These are phyloP conservation scores for Daedaleopsis nitida DNA, from an alignment of 768 basidiomycete species.

Conservation along the genomic window DNA sequence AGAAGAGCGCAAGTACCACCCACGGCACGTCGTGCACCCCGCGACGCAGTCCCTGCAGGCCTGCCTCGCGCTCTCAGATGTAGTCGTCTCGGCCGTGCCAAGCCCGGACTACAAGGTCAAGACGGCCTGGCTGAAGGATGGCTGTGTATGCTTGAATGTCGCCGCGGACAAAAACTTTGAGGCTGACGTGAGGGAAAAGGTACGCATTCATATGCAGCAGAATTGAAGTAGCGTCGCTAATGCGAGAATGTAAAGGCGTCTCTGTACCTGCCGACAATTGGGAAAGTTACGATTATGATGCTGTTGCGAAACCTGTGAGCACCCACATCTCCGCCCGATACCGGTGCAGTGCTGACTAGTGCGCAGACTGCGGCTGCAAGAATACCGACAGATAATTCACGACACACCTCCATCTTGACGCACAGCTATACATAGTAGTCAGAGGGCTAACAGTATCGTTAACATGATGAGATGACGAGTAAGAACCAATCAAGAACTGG, in stretches of 20 bases:
- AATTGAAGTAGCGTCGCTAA: no score
- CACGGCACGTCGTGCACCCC: conserved; percentile 81
- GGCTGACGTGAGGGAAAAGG: conserved; percentile 89
- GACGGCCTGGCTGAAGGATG: conserved; percentile 89
- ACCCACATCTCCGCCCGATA: no score
- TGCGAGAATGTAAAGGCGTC: conserved; percentile 61
- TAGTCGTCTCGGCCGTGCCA: conserved; percentile 94
- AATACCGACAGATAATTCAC: conserved; percentile 42
- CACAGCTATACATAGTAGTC: no score
- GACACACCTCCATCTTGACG: conserved; percentile 10
- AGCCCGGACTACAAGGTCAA: conserved; percentile 82
- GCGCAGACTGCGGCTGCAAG: conserved; percentile 55
- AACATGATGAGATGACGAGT: no score
- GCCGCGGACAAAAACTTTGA: conserved; percentile 97
- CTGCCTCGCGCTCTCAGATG: conserved; percentile 84
- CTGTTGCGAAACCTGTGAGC: conserved; percentile 92
- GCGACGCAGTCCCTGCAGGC: conserved; percentile 69
- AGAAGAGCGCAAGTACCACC: conserved; percentile 66
- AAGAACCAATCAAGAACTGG: not conserved
- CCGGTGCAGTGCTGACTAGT: not conserved
- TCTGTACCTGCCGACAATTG: conserved; percentile 94
- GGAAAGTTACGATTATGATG: conserved; percentile 97
- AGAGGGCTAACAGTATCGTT: no score
- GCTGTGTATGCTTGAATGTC: conserved; percentile 91
- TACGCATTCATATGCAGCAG: conserved; percentile 32